Base-by-base conservation (phyloP, 2,329 filamentous ascomycete genomes). In the Plenodomus tracheiphilus region DNA sequence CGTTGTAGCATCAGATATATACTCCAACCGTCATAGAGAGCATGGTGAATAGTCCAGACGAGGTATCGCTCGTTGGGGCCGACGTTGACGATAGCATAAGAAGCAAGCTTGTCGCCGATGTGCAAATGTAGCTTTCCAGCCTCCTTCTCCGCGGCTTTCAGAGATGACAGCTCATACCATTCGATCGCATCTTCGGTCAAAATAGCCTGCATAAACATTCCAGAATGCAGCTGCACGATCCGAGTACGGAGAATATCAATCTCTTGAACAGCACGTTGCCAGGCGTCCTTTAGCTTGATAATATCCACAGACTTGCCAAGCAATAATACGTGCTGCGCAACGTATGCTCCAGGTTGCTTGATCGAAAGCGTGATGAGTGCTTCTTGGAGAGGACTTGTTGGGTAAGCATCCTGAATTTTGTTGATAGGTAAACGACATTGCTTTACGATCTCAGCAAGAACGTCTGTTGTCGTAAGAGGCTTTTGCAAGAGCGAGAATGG, bases 221-320 rank as follows among this genome's bases (percentile, higher is more conserved):
- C 63, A 9, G 65, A 64, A 30, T 59, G 52, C 1, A 64, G 53
- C 37, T 70, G 64, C 8, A 62, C 51, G 25, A 71, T 58, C 8
- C 78, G 72, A 19, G 79, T 81, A 10, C 79, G 73, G 10, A 81
- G 66, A 16, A 81, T 79, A 22, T 77, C 75, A 20, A 75, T 63
- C 30, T 76, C 74, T 7, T 73, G 58, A 2, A 79, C 72, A 3
- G 74, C 69, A 11, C 68, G 66, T 41, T 79, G 71, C 77, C 78
- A 81, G 1, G 78, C 71, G 8, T 65, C 56, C 51, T 76, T 78
- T 65, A 81, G 77, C 21, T 65, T 69, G 7, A 60, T 58, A 2
- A 79, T 35, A 47, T 80, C 69, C 4, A 78, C 56, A 3, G 65
- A 46, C 4, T 61, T 44, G 1, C 71, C 62, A 2, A 81, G 70